phyloP scores from a whole-genome alignment of 352 stramenopile species.

The Globisporangium canariense region DNA sequence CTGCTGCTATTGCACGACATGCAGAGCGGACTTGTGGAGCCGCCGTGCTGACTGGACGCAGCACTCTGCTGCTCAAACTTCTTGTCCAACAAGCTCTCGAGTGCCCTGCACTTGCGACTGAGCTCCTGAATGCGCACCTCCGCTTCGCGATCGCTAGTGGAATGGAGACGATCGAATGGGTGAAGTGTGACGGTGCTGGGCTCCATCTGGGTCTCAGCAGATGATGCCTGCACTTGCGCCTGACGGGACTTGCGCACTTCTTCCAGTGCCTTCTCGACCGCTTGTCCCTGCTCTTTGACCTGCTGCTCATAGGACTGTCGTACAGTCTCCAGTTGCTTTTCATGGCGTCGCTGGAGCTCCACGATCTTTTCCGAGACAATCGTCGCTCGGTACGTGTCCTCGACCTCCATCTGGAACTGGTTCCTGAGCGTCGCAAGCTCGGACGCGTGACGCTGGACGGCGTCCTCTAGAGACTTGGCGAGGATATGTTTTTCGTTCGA shows the following conservation, averaged over 20 bases:
- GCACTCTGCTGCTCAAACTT: constrained; percentile 46
- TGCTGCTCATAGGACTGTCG: constrained; percentile 23
- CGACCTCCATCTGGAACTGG: constrained; percentile 11
- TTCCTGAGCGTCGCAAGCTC: constrained; percentile 8
- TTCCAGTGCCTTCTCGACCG: constrained; percentile 20
- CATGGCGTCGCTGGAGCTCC: constrained; percentile 17
- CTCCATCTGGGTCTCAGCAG: constrained; percentile 24
- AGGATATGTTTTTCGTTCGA: constrained; percentile 11
- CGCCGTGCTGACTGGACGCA: constrained; percentile 7
- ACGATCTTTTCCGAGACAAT: constrained; percentile 18
- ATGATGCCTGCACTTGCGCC: not conserved
- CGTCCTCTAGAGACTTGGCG: not conserved
- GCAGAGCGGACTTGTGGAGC: constrained; percentile 21
- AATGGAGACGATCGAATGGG: not conserved
- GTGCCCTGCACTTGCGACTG: constrained; percentile 40
- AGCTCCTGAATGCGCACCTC: constrained; percentile 38
- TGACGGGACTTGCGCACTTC: not conserved
- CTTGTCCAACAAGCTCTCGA: constrained; percentile 53
- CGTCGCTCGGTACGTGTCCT: constrained; percentile 12
- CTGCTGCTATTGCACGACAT: constrained; percentile 24
- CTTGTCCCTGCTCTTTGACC: constrained; percentile 18
- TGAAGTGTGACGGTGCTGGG: not conserved
- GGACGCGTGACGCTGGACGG: not conserved
- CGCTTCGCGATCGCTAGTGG: not conserved
- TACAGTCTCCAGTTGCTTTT: constrained; percentile 18